These are phyloP conservation scores for Podospora conica DNA, from an alignment of 495 filamentous ascomycete genomes.

Conservation along the genomic window DNA sequence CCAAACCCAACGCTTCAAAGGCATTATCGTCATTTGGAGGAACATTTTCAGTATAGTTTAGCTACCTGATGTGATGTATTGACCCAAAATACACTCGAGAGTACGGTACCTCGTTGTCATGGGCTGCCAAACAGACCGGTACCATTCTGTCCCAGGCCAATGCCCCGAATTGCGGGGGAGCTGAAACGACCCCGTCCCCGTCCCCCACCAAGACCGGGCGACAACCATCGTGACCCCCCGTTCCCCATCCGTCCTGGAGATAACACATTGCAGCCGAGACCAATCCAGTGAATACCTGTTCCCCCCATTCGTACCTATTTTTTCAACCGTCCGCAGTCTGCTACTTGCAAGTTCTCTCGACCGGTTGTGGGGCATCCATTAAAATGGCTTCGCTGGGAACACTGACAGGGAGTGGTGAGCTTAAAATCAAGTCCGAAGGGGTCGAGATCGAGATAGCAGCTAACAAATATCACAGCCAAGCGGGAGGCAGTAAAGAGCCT, in stretches of 20 bases:
- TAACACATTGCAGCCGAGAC: not conserved
- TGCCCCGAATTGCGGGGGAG: not conserved
- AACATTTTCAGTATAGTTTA: too few species aligned
- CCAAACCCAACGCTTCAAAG: too few species aligned
- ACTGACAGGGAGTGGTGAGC: conserved; percentile 17
- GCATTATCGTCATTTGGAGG: not conserved
- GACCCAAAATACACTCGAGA: too few species aligned
- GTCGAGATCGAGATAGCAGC: not conserved
- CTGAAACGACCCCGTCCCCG: too few species aligned
- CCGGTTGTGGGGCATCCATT: not conserved
- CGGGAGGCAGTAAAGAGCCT: conserved; percentile 55
- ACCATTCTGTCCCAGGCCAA: not conserved
- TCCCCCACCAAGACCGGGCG: not conserved
- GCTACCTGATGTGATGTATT: too few species aligned
- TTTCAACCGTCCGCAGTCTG: not conserved
- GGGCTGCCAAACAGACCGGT: not conserved
- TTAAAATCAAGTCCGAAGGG: not conserved
- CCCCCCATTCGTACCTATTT: not conserved
- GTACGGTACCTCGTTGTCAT: too few species aligned
- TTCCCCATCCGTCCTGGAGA: not conserved
- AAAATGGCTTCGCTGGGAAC: conserved; percentile 8
- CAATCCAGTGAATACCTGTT: not conserved
- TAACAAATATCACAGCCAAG: conserved; percentile 46
- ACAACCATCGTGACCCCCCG: not conserved
- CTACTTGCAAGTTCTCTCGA: not conserved